Evolutionary conservation across 768 basidiomycete species (phyloP).

Genomic region (Dendrothele bispora): DNA sequence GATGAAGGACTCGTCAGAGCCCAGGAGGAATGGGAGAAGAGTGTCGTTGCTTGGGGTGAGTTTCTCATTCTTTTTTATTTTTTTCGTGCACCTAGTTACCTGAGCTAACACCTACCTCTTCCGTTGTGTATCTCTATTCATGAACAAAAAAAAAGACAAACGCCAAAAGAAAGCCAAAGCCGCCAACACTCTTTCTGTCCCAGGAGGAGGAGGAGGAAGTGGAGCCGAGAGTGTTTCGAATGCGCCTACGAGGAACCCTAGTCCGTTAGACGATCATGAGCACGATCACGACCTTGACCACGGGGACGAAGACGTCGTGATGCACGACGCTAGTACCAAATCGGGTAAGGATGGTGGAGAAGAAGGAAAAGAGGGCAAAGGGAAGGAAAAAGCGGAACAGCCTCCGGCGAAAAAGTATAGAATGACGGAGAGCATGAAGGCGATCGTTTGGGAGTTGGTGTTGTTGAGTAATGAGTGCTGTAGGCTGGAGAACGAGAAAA

Average conservation of each 20-base stretch:
- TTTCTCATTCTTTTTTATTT: slow-evolving; percentile 12
- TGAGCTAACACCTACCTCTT: neutral
- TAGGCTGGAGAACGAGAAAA: slow-evolving; percentile 61
- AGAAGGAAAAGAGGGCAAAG: slow-evolving; percentile 5
- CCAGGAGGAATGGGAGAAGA: slow-evolving; percentile 76
- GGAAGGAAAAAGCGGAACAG: slow-evolving; percentile 35
- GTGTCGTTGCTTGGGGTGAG: slow-evolving; percentile 67
- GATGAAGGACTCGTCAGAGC: slow-evolving; percentile 67
- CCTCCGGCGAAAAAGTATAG: slow-evolving; percentile 78
- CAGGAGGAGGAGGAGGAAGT: slow-evolving; percentile 29
- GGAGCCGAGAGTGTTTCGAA: no score
- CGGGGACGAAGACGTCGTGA: no score
- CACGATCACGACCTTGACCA: slow-evolving; percentile 4
- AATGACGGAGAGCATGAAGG: slow-evolving; percentile 80
- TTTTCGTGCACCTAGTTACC: neutral
- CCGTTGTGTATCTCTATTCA: neutral
- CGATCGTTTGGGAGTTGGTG: slow-evolving; percentile 77
- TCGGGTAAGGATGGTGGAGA: slow-evolving; percentile 6
- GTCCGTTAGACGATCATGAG: slow-evolving; percentile 4
- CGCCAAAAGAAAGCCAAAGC: slow-evolving; percentile 53
- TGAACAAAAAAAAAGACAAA: slow-evolving; percentile 32
- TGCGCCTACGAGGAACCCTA: no score
- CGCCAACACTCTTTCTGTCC: no score
- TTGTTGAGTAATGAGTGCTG: slow-evolving; percentile 83
- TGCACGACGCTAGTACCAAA: no score